Evolutionary conservation across 2,329 filamentous ascomycete genomes (phyloP), one percentile per base, ranked within the genome.

Genomic region (Stylonectria norvegica): DNA sequence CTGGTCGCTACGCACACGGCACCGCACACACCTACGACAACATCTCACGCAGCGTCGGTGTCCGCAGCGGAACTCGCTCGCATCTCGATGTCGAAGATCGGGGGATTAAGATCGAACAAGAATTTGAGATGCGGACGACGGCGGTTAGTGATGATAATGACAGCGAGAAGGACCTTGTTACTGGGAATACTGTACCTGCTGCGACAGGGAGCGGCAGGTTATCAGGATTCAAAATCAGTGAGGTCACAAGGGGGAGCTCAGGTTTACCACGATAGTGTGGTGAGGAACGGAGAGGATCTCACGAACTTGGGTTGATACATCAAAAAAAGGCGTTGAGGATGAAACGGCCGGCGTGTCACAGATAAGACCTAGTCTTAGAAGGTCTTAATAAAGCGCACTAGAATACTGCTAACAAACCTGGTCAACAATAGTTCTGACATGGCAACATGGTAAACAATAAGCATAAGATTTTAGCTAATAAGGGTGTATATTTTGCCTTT

Each of bases 91-190:
- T 15, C 23, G 29, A 34, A 15, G 23, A 23, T 2, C 16, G 34
- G 12, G 40, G 38, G 27, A 45, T 52, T 12, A 34, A 47, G 25
- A 44, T 46, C 19, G 34, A 52, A 28, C 47, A 49, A 34, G 40
- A 40, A 3, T 47, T 49, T 20, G 47, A 49, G 35, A 52, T 49
- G 46, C 42, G 34, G 34, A 30, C 39, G 12, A 38, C 43, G 12
- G 15, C 36, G 3, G 36, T 20, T 3, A 38, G 43, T 11, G 38
- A 37, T 10, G 40, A 34, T 18, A 41, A 38, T 31, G 42, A 41
- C 30, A 42, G 39, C 36, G 41, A 43, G 30, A 40, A 46, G 43
- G 47, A 45, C 17, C 34, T 42, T n/a, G 34, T 42, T n/a, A 29
- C 22, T 12, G 22, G 30, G 12, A 27, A 10, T 5, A 28, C 30